These are phyloP conservation scores for Gryganskiella cystojenkinii DNA, from an alignment of 192 early-diverging fungal species.

Conservation along the genomic window DNA sequence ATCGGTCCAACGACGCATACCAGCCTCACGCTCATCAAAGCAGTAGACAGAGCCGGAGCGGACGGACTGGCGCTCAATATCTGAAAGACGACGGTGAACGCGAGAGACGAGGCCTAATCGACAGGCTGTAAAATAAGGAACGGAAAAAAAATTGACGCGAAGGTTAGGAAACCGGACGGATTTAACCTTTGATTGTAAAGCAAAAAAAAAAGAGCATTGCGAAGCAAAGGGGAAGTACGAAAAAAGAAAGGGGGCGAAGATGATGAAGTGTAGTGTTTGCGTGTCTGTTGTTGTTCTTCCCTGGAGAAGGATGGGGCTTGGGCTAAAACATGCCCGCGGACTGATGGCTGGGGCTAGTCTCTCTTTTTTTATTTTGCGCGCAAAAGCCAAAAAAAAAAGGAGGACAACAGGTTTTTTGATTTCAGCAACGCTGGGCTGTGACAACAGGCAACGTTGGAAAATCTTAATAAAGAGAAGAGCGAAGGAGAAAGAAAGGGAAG, in stretches of 20 bases:
- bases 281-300: too few species aligned
- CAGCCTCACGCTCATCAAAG: slow-evolving; percentile 92
- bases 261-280: background rate
- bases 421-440: background rate
- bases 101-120: slow-evolving; percentile 75
- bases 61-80: slow-evolving; percentile 84
- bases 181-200: background rate
- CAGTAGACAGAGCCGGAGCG: slow-evolving; percentile 89
- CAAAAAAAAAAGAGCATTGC: background rate
- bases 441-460: too few species aligned
- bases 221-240: background rate
- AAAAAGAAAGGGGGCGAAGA: background rate
- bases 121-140: slow-evolving; percentile 78
- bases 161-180: background rate
- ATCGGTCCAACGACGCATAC: slow-evolving; percentile 95
- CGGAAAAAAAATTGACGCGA: background rate
- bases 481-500: background rate
- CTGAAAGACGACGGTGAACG: slow-evolving; percentile 84
- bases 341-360: background rate
- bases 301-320: background rate
- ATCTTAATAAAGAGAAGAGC: background rate
- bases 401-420: background rate
- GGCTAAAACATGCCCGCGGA: background rate
- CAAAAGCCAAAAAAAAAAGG: background rate
- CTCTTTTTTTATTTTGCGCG: too few species aligned